Base-by-base conservation (phyloP, 179 eudicot species). In the Amaranthus tricolor region DNA sequence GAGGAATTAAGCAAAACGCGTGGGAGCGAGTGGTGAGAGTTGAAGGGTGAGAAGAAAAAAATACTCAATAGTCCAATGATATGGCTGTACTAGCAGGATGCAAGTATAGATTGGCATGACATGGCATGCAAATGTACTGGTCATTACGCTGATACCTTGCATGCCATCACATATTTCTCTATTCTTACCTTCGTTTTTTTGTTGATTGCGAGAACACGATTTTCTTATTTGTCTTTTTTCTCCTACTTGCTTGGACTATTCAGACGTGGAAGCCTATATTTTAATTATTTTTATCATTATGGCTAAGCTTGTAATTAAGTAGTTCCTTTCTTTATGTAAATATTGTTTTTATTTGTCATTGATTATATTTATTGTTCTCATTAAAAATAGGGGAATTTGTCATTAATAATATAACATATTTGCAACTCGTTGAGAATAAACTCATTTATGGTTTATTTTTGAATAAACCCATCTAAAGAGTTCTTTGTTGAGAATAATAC, bases 41-140 rank as follows among this genome's bases (percentile, higher is more conserved):
- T 17, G 75, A 66, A 59, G 66, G 45, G 66, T 72, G 75, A 59
- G 44, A 57, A 59, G 24, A 59, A 49, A 48, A 13, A 59, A 54
- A 16, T 58, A 74, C 71, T 74, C 70, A 53, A 70, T 74, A 53
- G 77, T 53, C 77, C 70, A 74, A 74, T 74, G 77, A 74, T 74
- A 74, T 50, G 62, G 12, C 16, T 47, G 31, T 50, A 63, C 51
- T 50, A 54, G 15, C 40, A 19, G 7, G 21, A 52, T 79, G 70
- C 58, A 68, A 81, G 74, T 71, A 71, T 81, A 71, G 45, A 76
- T 81, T 81, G 83, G 80, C 83, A 80, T 81, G 80, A 73, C 70
- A 72, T 73, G 77, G 83, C 83, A 81, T 81, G 83, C 80, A 72
- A 40, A 72, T 56, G 77, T 81, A 73, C 53, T 73, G 17, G 50